phyloP scores from a whole-genome alignment of 1,139 yeast genomes.

The Protomyces lactucae-debilis region DNA sequence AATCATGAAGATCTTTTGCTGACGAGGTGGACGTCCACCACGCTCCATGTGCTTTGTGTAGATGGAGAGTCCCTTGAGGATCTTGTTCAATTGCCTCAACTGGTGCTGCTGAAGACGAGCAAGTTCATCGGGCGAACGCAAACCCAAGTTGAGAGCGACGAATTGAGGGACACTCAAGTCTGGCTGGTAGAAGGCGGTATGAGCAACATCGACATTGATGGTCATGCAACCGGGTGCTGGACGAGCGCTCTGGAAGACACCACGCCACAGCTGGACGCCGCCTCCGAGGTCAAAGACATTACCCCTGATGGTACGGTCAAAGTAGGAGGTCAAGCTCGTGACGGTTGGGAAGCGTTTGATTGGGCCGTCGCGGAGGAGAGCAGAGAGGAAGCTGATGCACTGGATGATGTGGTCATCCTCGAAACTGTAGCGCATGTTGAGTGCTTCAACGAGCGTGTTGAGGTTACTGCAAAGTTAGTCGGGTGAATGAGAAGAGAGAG shows the following conservation, averaged over 20 bases:
- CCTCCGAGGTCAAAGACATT: constrained; percentile 28
- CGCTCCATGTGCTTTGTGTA: constrained; percentile 12
- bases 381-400: constrained; percentile 30
- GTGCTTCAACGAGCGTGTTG: constrained; percentile 27
- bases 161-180: constrained; percentile 25
- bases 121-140: not conserved
- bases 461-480: constrained; percentile 11
- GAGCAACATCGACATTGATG: constrained; percentile 32
- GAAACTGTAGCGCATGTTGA: constrained; percentile 24
- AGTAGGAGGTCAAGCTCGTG: constrained; percentile 27
- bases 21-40: not conserved
- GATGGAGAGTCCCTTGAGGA: constrained; percentile 5
- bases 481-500: not conserved
- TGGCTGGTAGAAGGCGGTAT: constrained; percentile 31
- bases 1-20: constrained; percentile 17
- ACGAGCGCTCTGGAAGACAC: constrained; percentile 32
- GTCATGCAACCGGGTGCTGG: constrained; percentile 31
- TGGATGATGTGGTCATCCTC: constrained; percentile 29
- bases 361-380: constrained; percentile 29
- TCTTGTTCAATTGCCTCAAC: constrained; percentile 4
- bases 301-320: constrained; percentile 2
- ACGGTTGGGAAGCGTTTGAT: constrained; percentile 26
- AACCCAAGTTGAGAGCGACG: constrained; percentile 8
- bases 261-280: constrained; percentile 32
- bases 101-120: not conserved